Evolutionary conservation across 768 basidiomycete genomes (phyloP).

Genomic region (Suillus americanus): DNA sequence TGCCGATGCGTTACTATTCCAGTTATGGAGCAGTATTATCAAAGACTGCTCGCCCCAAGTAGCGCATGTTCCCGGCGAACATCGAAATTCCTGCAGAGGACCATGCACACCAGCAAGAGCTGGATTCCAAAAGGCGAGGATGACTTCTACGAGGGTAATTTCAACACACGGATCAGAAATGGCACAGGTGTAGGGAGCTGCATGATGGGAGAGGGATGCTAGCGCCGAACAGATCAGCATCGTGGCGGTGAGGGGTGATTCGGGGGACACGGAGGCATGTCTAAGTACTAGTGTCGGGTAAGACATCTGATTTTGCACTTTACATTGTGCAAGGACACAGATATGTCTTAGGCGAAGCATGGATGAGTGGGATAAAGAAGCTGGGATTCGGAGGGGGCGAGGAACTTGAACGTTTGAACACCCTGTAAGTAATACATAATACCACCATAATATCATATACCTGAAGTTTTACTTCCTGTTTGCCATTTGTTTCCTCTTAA

Average conservation of each 20-base stretch:
- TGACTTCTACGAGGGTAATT: constrained; percentile 29
- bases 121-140: constrained; percentile 66
- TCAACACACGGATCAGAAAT: neutral
- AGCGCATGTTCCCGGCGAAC: constrained; percentile 59
- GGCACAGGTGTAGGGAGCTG: constrained; percentile 58
- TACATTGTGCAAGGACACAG: constrained; percentile 71
- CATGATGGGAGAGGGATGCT: constrained; percentile 72
- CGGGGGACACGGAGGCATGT: constrained; percentile 39
- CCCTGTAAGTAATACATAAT: neutral
- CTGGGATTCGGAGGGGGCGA: too few relatives aligned
- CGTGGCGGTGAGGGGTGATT: constrained; percentile 73
- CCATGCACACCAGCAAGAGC: constrained; percentile 56
- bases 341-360: too few relatives aligned
- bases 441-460: neutral
- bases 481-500: neutral
- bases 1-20: neutral
- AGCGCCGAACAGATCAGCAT: constrained; percentile 69
- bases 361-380: too few relatives aligned
- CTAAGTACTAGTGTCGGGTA: constrained; percentile 56
- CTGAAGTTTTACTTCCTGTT: neutral
- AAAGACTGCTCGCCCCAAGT: constrained; percentile 26
- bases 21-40: neutral
- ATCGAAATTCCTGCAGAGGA: constrained; percentile 57
- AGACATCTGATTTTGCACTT: constrained; percentile 81
- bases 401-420: too few relatives aligned